Evolutionary conservation across 2,329 filamentous ascomycete species (phyloP), one percentile per base, ranked within the genome.

Genomic region (Fusarium heterosporum): DNA sequence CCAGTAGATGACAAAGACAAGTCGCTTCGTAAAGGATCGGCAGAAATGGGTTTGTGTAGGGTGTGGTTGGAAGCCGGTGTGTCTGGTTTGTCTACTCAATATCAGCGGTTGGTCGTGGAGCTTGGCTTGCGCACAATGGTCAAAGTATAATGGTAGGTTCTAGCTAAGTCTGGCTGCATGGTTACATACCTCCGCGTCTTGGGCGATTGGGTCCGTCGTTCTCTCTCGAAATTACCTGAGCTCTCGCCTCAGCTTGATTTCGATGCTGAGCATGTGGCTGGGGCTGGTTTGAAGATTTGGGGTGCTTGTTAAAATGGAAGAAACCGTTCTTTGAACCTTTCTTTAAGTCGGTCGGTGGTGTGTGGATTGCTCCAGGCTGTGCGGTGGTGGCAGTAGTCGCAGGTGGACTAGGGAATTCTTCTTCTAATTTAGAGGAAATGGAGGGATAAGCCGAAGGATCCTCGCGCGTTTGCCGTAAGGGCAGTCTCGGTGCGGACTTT

Each of bases 231-330:
- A 79, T 77, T 61, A 71, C 73, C 64, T 79, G 78, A 67, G 75
- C 73, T 63, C 78, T 77, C 43, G 77, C 74, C 54, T 79, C 78
- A 41, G 75, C 70, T 55, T 78, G 71, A 51, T 78, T 77, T 54
- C 64, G 66, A 13, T 58, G 53, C 48, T 70, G 68, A 51, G 54
- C 59, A 67, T 73, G 55, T 49, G 70, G 39, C 47, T 70, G 73
- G 47, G 69, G 66, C 43, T 76, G 74, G 52, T 79, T 81, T 45
- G 78, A 76, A 50, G 80, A 75, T 66, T 80, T 83, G 67, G 79
- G 76, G 22, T 74, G 74, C 69, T 85, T 85, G 64, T 78, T 80
- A 74, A 85, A 85, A 73, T 83, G 80, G 71, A 84, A 84, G 75
- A 85, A 84, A 67, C 81, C 80, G 70, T 80, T 80, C 72, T 82